Evolutionary conservation across 1,284 basidiomycete species (phyloP), one percentile per base, ranked within the genome.

Genomic region (Rhodotorula glutinis): DNA sequence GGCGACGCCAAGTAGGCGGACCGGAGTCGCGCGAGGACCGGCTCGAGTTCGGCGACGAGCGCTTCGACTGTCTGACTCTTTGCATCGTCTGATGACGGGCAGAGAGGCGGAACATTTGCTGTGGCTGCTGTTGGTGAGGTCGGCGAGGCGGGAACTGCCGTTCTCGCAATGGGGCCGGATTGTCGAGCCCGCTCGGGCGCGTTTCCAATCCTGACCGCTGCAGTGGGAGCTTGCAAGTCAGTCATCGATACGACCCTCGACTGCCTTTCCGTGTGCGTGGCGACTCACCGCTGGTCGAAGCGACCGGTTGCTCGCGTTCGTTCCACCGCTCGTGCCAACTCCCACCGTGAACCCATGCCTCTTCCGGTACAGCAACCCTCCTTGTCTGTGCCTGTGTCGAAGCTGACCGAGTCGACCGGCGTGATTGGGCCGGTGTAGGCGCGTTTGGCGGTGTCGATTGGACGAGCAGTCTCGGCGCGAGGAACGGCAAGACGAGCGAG

Each of bases 251-350:
- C n/a, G n/a, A n/a, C n/a, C n/a, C n/a, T n/a, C n/a, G n/a, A n/a
- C n/a, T n/a, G n/a, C n/a, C n/a, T n/a, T n/a, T n/a, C n/a, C n/a
- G n/a, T 38, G 33, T 11, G 11, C 33, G 33, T 5, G 33, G 11
- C 33, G 33, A 38, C 33, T 44, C 8, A 21, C 66, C 66, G n/a
- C 66, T 64, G 0, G 66, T 67, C 21, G 66, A 67, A 3, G 62
- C 66, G 23, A 64, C 40, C 3, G 62, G 27, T 21, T 23, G 30
- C 3, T 27, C n/a, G 17, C 17, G 27, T 4, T 19, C 27, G 9
- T 5, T 10, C 43, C 11, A 11, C 3, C 44, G n/a, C 4, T 13
- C 29, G 13, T 57, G 23, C 56, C 56, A 47, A 21, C 29, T 16
- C 21, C 21, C 14, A 16, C 17, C 43, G 17, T 44, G 17, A 21